Conservation (phyloP, 78 protist genomes). For the Isochrysis galbana region DNA sequence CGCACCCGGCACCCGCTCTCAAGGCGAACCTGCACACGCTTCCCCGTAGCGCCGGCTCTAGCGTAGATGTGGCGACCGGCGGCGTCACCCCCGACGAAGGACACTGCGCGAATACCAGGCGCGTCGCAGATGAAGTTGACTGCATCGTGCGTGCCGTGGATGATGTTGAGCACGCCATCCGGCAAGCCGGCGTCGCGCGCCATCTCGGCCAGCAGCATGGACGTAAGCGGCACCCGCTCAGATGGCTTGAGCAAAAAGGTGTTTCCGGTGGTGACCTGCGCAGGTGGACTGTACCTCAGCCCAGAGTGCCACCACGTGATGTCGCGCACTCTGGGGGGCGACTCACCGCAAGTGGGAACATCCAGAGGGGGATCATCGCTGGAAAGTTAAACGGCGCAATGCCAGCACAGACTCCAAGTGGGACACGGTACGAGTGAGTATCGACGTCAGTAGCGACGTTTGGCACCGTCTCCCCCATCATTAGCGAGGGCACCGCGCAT, state of each 20-base stretch:
- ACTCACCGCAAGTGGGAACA: conserved; percentile 95
- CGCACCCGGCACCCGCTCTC: no score
- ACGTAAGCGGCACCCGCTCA: conserved; percentile 71
- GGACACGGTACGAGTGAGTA: conserved; percentile 85
- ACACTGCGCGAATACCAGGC: conserved; percentile 88
- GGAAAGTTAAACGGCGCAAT: conserved; percentile 91
- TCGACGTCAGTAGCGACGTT: conserved; percentile 86
- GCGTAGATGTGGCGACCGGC: conserved; percentile 82
- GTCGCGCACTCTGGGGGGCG: no score
- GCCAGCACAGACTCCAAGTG: conserved; percentile 97
- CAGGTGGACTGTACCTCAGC: no score
- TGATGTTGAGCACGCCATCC: conserved; percentile 68
- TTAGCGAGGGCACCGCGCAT: conserved; percentile 71
- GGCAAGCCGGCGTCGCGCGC: conserved; percentile 84
- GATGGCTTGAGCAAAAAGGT: conserved; percentile 93
- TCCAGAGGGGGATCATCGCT: conserved; percentile 87
- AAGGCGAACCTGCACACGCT: no score
- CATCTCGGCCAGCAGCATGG: conserved; percentile 81
- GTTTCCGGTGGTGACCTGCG: conserved; percentile 92
- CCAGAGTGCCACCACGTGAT: no score
- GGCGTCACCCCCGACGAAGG: conserved; percentile 92
- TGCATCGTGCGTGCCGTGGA: conserved; percentile 72
- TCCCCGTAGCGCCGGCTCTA: conserved; percentile 89
- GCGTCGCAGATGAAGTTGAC: conserved; percentile 92
- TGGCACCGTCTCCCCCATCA: conserved; percentile 90